Conservation (phyloP, 2,329 filamentous ascomycete species). For the Xylaria multiplex region DNA sequence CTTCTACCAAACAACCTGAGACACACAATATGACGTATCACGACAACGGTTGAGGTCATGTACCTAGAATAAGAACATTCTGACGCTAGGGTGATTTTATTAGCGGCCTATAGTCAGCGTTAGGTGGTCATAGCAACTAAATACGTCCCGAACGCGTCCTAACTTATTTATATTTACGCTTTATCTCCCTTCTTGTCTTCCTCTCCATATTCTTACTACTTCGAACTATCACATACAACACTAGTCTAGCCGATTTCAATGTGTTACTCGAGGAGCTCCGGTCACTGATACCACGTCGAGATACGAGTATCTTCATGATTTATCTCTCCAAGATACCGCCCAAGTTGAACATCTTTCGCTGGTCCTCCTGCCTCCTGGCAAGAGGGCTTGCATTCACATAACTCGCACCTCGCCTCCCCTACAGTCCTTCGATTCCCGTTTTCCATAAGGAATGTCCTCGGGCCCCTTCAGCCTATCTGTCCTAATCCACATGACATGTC, state of each 20-base stretch:
- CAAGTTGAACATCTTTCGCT: slow-evolving; percentile 59
- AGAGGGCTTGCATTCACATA: slow-evolving; percentile 49
- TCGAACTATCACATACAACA: slow-evolving; percentile 41
- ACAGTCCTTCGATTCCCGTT: slow-evolving; percentile 81
- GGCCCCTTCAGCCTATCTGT: slow-evolving; percentile 54
- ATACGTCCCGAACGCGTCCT: slow-evolving; percentile 27
- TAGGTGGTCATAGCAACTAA: slow-evolving; percentile 30
- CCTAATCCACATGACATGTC: slow-evolving; percentile 58
- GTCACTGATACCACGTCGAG: slow-evolving; percentile 46
- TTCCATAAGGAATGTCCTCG: slow-evolving; percentile 74
- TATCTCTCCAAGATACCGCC: slow-evolving; percentile 38
- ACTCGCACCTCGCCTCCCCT: slow-evolving; percentile 78
- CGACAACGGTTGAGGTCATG: too few species aligned
- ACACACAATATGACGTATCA: too few species aligned
- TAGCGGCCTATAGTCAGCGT: not conserved
- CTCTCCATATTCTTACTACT: slow-evolving; percentile 27
- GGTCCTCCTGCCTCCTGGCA: slow-evolving; percentile 41
- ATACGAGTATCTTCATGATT: slow-evolving; percentile 46
- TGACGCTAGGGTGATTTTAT: not conserved
- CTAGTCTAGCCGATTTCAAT: slow-evolving; percentile 37
- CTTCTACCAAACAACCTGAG: too few species aligned
- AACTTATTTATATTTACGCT: slow-evolving; percentile 32
- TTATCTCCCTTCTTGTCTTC: slow-evolving; percentile 5
- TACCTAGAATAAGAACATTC: not conserved
- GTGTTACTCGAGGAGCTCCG: slow-evolving; percentile 46